Conservation (phyloP, 192 early-diverging fungal genomes). For the Linnemannia schmuckeri region DNA sequence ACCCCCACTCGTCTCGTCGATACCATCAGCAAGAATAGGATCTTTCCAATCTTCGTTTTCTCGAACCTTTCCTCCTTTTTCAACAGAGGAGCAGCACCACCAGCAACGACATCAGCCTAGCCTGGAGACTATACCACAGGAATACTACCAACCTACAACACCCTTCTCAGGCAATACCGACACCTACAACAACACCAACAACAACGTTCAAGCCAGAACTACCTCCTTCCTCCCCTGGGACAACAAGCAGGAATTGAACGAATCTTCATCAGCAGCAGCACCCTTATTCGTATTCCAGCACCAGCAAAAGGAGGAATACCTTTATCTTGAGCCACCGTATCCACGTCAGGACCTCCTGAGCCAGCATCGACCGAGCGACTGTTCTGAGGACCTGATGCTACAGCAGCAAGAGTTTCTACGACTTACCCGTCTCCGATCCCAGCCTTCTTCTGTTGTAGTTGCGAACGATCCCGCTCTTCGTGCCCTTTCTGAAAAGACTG, state of each 20-base stretch:
- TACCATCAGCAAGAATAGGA: neutral
- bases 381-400: slow-evolving; percentile 27
- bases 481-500: neutral
- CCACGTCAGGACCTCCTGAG: neutral
- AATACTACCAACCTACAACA: neutral
- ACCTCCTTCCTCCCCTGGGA: neutral
- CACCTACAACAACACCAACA: neutral
- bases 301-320: neutral
- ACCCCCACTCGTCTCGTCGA: neutral
- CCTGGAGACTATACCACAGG: neutral
- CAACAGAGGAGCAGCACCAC: neutral
- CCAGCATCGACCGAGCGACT: slow-evolving; percentile 28
- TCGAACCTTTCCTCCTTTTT: neutral
- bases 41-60: neutral
- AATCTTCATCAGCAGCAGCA: neutral
- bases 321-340: neutral
- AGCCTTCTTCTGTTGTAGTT: neutral
- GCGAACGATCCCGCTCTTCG: neutral
- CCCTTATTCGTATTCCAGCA: neutral
- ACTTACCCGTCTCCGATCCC: slow-evolving; percentile 25
- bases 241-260: neutral
- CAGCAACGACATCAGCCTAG: neutral
- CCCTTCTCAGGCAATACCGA: neutral
- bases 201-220: neutral
- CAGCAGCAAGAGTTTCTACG: slow-evolving; percentile 52